Conservation (phyloP, 306 rosid genomes). For the Cucumis melo region DNA sequence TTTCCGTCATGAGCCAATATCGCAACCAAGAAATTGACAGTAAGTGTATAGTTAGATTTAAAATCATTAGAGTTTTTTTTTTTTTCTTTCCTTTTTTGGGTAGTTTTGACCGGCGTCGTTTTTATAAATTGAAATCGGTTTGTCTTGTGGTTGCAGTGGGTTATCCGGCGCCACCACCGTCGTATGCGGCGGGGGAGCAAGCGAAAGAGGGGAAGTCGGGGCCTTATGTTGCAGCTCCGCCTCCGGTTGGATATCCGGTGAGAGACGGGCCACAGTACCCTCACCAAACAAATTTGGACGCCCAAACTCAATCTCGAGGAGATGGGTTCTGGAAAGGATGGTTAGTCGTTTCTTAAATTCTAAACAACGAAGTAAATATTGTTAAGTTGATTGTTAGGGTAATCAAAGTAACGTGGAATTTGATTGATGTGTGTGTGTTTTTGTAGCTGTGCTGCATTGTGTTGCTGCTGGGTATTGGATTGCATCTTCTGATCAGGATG, state of each 20-base stretch:
- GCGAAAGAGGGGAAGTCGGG: not conserved
- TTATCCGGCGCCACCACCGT: not conserved
- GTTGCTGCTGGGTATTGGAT: conserved; percentile 16
- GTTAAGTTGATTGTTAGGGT: too few relatives aligned
- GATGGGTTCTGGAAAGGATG: conserved; percentile 15
- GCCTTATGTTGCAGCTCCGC: conserved; percentile 8
- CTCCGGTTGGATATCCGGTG: conserved; percentile 6
- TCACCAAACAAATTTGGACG: not conserved
- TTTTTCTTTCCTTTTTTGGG: too few relatives aligned
- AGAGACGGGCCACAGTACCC: not conserved
- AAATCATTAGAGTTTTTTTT: too few relatives aligned
- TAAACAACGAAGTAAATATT: too few relatives aligned
- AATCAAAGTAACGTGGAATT: not conserved
- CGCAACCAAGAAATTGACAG: not conserved
- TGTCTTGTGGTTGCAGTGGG: not conserved
- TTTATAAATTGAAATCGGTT: too few relatives aligned
- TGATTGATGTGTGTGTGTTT: not conserved
- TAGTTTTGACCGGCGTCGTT: not conserved
- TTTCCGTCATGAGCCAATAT: not conserved
- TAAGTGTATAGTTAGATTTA: too few relatives aligned
- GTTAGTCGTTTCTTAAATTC: not conserved
- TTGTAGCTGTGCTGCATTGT: conserved; percentile 10
- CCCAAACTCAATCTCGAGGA: not conserved
- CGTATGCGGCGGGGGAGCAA: not conserved
- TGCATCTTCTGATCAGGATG: not conserved